These are phyloP conservation scores for Pleurozium schreberi DNA, from an alignment of 225 moss, liverwort and hornwort species.

Conservation along the genomic window DNA sequence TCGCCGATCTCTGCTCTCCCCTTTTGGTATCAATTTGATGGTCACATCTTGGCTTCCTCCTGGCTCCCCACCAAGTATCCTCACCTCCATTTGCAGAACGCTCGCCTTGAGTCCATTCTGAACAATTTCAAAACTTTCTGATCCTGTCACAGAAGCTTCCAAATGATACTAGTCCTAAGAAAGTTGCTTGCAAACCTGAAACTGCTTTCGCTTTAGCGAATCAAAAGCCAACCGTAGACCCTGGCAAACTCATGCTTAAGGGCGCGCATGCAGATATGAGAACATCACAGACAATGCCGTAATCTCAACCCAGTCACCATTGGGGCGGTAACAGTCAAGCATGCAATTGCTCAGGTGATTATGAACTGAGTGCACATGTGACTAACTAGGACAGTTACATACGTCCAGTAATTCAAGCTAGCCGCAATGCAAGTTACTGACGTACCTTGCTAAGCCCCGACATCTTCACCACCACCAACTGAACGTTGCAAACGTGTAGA, in stretches of 20 bases:
- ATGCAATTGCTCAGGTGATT: too few relatives aligned
- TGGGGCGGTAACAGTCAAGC: background rate
- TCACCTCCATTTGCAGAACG: background rate
- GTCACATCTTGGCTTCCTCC: background rate
- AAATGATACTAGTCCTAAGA: too few relatives aligned
- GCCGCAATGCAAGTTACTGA: background rate
- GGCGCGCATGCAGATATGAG: too few relatives aligned
- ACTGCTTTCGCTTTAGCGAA: accelerated
- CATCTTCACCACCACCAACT: too few relatives aligned
- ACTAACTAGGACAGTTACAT: too few relatives aligned
- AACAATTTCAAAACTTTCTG: too few relatives aligned
- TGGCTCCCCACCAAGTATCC: background rate
- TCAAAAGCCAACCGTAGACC: background rate
- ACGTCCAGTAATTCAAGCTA: too few relatives aligned
- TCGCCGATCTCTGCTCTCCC: background rate
- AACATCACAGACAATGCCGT: too few relatives aligned
- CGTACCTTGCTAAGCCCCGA: background rate
- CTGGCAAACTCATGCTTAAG: too few relatives aligned
- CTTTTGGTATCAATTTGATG: background rate
- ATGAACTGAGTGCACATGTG: too few relatives aligned
- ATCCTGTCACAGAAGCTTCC: background rate
- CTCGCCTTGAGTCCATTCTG: background rate
- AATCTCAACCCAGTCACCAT: too few relatives aligned
- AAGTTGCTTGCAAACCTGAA: background rate
- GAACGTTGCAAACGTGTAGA: background rate